Base-by-base conservation (phyloP, 495 filamentous ascomycete species). In the Xylaria flabelliformis region DNA sequence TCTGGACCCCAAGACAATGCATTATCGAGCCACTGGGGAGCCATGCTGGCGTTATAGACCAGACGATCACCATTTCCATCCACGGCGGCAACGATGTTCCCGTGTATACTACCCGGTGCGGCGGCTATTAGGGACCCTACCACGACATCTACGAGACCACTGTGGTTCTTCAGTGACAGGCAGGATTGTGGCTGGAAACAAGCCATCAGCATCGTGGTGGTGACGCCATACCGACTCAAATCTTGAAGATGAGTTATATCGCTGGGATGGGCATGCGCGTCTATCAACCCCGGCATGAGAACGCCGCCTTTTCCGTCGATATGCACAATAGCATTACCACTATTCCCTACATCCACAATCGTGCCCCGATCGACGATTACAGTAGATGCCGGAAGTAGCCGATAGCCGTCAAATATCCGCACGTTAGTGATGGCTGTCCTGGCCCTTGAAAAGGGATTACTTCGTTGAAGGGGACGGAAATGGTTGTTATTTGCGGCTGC, bases 261-360 rank as follows among this genome's bases (percentile, higher is more conserved):
- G 24, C 21, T 15, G 0, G 70, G 48, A 66, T 81, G 80, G 36
- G 71, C 59, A 48, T 81, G 79, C 36, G 66, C 73, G 61, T 80
- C 80, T 73, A 81, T 80, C 15, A 81, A 51, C 4, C 80, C 80
- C 0, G 79, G 80, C 12, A 81, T 56, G 34, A 80, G 68, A 39
- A 76, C 50, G n/a, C 72, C 64, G 24, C 76, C 76, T 7, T 73
- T 42, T 1, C 73, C 80, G 55, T 80, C 76, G 42, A 78, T 63
- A 34, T 51, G 66, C 2, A 36, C 71, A 21, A 61, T 24, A 8
- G 39, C 39, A 65, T 71, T 53, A 32, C 10, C 46, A 29, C 8
- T 3, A 24, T 7, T 13, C 36, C 50, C 65, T 2, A 68, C 24
- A 15, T 19, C 21, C 32, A 39, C 34, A 48, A 68, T 58, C 1